phyloP scores from a whole-genome alignment of 805 yeast genomes.

The Schizosaccharomyces pombe region DNA sequence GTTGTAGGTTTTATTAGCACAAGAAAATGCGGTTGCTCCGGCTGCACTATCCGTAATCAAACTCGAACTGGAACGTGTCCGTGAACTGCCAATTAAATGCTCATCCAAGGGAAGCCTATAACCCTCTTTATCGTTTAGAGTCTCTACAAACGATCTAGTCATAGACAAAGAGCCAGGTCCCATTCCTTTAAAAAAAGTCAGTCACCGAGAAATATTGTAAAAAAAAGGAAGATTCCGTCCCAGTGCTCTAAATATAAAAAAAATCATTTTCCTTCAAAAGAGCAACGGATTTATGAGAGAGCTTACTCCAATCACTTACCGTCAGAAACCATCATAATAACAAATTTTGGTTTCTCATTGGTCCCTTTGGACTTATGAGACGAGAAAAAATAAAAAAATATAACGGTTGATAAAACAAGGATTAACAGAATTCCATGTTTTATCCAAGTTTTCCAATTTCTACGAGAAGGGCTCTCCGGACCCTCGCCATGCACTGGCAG shows the following conservation, averaged over 20 bases:
- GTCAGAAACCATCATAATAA: constrained; percentile 3
- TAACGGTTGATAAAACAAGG: background rate
- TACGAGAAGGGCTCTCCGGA: background rate
- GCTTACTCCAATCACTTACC: background rate
- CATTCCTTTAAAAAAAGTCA: no score
- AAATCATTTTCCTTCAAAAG: background rate
- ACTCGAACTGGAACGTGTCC: constrained; percentile 59
- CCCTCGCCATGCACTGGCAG: constrained; percentile 1
- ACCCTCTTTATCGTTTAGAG: background rate
- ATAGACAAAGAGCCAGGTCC: constrained; percentile 12
- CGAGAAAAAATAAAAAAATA: background rate
- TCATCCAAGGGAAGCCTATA: constrained; percentile 27
- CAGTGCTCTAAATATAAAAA: no score
- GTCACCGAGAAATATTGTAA: no score
- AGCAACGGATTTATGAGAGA: background rate
- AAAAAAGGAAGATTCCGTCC: no score
- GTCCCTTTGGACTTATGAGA: background rate
- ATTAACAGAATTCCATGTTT: background rate
- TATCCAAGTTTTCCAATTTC: background rate
- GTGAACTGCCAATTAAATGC: constrained; percentile 51
- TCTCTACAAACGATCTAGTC: constrained; percentile 9
- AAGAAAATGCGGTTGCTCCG: constrained; percentile 84
- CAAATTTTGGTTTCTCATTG: background rate
- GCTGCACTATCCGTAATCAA: constrained; percentile 89
- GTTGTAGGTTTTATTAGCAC: constrained; percentile 63